Evolutionary conservation across 805 yeast species (phyloP), one percentile per base, ranked within the genome.

Genomic region (Zygotorulaspora chibaensis): DNA sequence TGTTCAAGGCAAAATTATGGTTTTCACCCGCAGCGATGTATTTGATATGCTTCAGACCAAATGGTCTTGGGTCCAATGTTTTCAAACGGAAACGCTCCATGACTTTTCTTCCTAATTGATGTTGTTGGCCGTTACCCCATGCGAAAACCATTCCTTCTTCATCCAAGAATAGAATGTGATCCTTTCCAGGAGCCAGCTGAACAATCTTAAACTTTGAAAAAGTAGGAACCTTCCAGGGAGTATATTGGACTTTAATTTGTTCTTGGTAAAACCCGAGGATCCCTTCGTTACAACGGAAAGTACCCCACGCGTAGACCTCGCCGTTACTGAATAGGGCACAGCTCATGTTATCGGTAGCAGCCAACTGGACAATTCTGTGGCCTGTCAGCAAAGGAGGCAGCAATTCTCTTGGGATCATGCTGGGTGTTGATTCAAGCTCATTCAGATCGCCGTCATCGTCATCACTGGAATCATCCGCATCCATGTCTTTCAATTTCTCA

Each of bases 81-180:
- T 80, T 76, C 58, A 75, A 76, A 67, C 85, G 76, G 55, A 82
- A 87, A 68, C 87, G 86, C 68, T 80, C 97, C 67, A 82, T 61
- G 18, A 90, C 80, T 58, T 82, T 83, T 60, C 96, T 79, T 17
- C 98, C 99, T 54, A 93, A 74, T 70, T 93, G 98, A 67, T 74
- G 81, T 60, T 87, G 95, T 58, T 90, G 95, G 20, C 97, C 96
- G 63, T 87, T 86, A 55, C 99, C 99, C 99, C 99, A 93, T 0
- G 98, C 90, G 61, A 77, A 88, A 1, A 90, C 97, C 43, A 81
- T 74, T 47, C 99, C 99, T 58, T 79, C 83, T 20, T 78, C 70
- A 63, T 90, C 95, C 30, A 93, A 71, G 18, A 95, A 93, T 38
- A 93, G 64, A 30, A 93, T 64, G 62, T 93, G 99, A 63, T 93